Percentiles rank a stretch among this genome's conserved stretches.
Evolutionary conservation across 1,284 basidiomycete genomes (phyloP).

Genomic region (Cryptococcus hybrid): DNA sequence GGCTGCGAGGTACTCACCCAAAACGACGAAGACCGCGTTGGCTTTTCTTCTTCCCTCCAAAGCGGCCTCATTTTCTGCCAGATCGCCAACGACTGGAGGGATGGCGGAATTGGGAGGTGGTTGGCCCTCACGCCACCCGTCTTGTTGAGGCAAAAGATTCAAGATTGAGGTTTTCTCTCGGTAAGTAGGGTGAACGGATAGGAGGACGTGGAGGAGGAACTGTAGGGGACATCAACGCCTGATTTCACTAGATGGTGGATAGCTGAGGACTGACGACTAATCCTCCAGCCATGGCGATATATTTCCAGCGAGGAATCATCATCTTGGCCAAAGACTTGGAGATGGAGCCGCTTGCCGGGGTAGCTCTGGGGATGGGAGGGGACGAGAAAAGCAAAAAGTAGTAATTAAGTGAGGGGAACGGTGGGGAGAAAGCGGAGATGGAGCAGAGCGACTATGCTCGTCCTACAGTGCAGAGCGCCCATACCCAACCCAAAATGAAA

Average conservation of each 20-base stretch:
- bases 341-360: too few species aligned
- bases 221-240: slow-evolving; percentile 8
- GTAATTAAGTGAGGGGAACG: too few species aligned
- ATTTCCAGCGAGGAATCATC: slow-evolving; percentile 44
- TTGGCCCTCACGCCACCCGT: slow-evolving; percentile 8
- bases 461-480: too few species aligned
- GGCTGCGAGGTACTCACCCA: slow-evolving; percentile 48
- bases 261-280: slow-evolving; percentile 29
- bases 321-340: slow-evolving; percentile 7
- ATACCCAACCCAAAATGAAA: too few species aligned
- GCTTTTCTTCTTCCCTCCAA: slow-evolving; percentile 56
- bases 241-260: background rate
- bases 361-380: too few species aligned
- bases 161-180: slow-evolving; percentile 34
- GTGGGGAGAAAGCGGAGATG: too few species aligned
- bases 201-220: slow-evolving; percentile 41
- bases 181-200: slow-evolving; percentile 45
- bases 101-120: slow-evolving; percentile 19
- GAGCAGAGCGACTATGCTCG: too few species aligned
- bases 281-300: slow-evolving; percentile 37
- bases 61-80: slow-evolving; percentile 21
- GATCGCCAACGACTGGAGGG: slow-evolving; percentile 25
- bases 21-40: slow-evolving; percentile 80
- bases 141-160: slow-evolving; percentile 11
- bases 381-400: too few species aligned